Evolutionary conservation across 73 alveolate genomes (phyloP), one percentile per base, ranked within the genome.

Genomic region (Paramecium primaurelia): DNA sequence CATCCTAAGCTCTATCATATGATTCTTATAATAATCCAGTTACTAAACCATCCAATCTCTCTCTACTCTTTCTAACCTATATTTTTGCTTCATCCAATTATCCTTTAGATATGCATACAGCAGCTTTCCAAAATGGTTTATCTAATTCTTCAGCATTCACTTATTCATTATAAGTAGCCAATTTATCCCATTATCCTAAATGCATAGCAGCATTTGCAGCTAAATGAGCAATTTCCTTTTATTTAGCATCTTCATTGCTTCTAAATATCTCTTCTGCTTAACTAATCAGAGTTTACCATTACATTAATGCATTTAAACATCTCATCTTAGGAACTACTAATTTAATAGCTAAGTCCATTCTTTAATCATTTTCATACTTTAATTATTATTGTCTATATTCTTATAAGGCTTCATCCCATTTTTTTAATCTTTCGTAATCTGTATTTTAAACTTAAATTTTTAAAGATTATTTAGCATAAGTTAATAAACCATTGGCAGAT

Each of bases 401-500:
- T 18, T 96, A 95, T 37, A 96, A 94, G 5, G 99, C 99, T 92
- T 93, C 97, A 77, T 96, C 93, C 99, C 99, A 98, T 92, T 96
- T 97, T 91, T 97, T 97, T 59, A 98, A 95, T 88, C 97, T 96
- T 77, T 96, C 96, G 92, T 96, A 96, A 97, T 98, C 96, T 91
- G 97, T 98, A 80, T 95, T 97, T 60, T 95, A 93, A 44, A 95
- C 95, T 37, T 93, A 86, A 20, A 92, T 92, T 49, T 92, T 91
- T 16, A 94, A 69, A 20, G 97, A 92, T 86, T 93, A 86, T 87
- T 98, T 92, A 51, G 99, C 98, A 45, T 96, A 84, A 71, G 96
- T 95, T 34, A 98, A 93, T 32, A 98, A 94, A 22, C 99, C 99
- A 92, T 95, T 96, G 0, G 99, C 99, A 51, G 99, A 98, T 86